These are phyloP conservation scores for Cryphonectria radicalis DNA, from an alignment of 2,329 filamentous ascomycete genomes.

Conservation along the genomic window DNA sequence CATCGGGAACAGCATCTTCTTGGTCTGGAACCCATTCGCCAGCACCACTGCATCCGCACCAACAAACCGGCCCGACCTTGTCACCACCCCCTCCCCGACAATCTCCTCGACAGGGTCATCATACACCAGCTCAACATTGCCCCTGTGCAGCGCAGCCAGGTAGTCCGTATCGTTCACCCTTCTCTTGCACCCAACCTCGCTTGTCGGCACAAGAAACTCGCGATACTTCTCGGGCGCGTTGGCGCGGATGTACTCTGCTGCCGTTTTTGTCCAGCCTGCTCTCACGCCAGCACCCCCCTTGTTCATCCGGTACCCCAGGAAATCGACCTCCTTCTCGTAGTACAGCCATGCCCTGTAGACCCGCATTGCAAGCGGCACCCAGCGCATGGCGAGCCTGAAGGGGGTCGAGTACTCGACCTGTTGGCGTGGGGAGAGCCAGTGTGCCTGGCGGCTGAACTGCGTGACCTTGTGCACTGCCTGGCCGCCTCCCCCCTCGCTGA, in stretches of 20 bases:
- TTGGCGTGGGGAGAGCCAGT: constrained; percentile 33
- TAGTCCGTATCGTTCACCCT: constrained; percentile 42
- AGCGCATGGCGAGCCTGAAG: constrained; percentile 33
- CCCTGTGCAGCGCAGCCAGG: constrained; percentile 35
- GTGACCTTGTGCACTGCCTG: constrained; percentile 22
- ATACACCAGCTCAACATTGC: constrained; percentile 38
- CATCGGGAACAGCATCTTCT: constrained; percentile 36
- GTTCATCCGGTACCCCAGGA: constrained; percentile 1
- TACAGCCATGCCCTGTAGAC: constrained; percentile 30
- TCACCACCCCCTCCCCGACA: constrained; percentile 35
- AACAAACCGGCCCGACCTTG: constrained; percentile 28
- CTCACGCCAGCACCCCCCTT: background rate
- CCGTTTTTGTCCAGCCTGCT: constrained; percentile 6
- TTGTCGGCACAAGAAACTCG: constrained; percentile 36
- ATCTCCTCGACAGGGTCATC: constrained; percentile 34
- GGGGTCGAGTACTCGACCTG: constrained; percentile 25
- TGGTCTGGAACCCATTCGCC: constrained; percentile 36
- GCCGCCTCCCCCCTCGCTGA: constrained; percentile 33
- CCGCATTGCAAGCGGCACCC: constrained; percentile 32
- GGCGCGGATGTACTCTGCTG: constrained; percentile 35
- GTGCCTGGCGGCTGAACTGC: constrained; percentile 19
- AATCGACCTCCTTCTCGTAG: constrained; percentile 25
- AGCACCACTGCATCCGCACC: constrained; percentile 36
- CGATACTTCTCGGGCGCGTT: constrained; percentile 37
- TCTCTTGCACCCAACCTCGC: constrained; percentile 42